A percentile compares a stretch with the other conserved stretches of the same genome.
Conservation (phyloP, 2,329 filamentous ascomycete species). For the Colletotrichum sp. region DNA sequence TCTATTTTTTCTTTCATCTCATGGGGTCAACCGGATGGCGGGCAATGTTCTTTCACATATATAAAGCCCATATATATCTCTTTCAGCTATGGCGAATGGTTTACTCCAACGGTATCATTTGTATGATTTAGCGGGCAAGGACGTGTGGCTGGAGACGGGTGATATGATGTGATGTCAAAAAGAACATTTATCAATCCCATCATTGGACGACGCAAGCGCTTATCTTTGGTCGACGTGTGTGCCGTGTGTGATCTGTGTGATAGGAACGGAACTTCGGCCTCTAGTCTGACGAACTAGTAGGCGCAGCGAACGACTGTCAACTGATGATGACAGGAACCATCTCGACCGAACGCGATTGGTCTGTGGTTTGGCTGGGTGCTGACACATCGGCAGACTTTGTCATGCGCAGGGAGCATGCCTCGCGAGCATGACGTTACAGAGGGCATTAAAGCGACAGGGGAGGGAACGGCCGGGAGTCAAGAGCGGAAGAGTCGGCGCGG, state of each 20-base stretch:
- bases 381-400: not conserved
- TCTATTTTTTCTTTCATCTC: not conserved
- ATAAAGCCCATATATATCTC: constrained; percentile 11
- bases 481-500: not conserved
- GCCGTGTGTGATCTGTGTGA: not conserved
- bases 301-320: not conserved
- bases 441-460: not conserved
- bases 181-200: not conserved
- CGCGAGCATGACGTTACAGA: not conserved
- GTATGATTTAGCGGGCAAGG: not conserved
- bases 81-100: constrained; percentile 3
- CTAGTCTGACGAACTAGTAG: not conserved
- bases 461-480: not conserved
- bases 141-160: not conserved
- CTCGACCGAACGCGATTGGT: not conserved
- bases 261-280: not conserved
- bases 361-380: not conserved
- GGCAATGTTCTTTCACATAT: constrained; percentile 17
- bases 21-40: not conserved
- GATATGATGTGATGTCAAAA: not conserved
- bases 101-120: not conserved
- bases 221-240: not conserved
- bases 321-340: not conserved
- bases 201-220: not conserved
- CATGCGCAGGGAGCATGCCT: not conserved